Base-by-base conservation (phyloP, 345 rosid genomes). In the Combretum micranthum region DNA sequence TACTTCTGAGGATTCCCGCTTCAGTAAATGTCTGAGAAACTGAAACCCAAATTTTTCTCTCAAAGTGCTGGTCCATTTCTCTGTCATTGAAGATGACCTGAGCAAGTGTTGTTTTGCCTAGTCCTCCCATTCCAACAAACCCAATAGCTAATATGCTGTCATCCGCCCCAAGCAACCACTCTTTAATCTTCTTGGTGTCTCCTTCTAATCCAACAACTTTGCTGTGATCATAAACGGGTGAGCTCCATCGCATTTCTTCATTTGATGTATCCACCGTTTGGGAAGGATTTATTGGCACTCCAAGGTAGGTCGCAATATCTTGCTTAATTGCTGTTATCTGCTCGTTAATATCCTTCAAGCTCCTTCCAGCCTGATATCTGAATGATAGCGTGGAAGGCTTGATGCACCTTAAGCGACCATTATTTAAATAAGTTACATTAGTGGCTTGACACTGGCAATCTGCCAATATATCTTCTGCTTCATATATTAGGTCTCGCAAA, bases 401-500 rank as follows among this genome's bases (percentile, higher is more conserved):
- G 37, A 46, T 17, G 52, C 50, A 5, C 62, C 17, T 44, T 50
- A 50, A 50, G 25, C 53, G 7, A 25, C 19, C 19, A 46, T 25
- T 50, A 50, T 25, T 20, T 12, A 16, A 11, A 19, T 19, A 12
- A 20, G 15, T 43, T 23, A 39, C 62, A 25, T 58, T 10, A 6
- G 2, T 19, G 37, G 23, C 15, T 47, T 58, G 53, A 58, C 23
- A 43, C 18, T 23, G 62, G 42, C 62, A 58, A n/a, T 58, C 62
- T 25, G 62, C 62, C 42, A 58, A 58, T 21, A 58, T 58, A 50
- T 47, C 62, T 58, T 58, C 62, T 4, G 62, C 62, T 47, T 58
- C 62, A 62, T 71, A 74, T 46, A 76, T 64, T 53, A 80, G 61
- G 65, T 80, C 79, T 15, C 66, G 59, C 52, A 80, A 44, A 56